Percentiles rank a stretch among this genome's conserved stretches.
These are phyloP conservation scores for Saccharum spontaneum DNA, from an alignment of 176 grass and related monocot genomes.

Conservation along the genomic window DNA sequence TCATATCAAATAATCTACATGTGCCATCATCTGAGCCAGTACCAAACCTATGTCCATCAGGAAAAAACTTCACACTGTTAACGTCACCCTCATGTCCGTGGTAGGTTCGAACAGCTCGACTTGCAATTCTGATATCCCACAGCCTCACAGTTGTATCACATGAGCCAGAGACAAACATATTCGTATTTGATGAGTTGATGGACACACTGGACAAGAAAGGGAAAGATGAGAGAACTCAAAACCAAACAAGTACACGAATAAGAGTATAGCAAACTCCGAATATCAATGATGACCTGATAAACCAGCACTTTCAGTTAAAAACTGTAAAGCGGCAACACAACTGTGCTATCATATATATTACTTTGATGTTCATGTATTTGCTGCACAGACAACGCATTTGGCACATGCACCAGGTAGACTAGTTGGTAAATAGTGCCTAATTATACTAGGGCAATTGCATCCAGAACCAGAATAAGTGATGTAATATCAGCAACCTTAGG, in stretches of 20 bases:
- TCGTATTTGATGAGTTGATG: slow-evolving; percentile 79
- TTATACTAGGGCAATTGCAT: neutral
- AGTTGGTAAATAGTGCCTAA: neutral
- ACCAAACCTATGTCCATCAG: slow-evolving; percentile 92
- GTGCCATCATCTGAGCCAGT: slow-evolving; percentile 98
- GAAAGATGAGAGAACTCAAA: slow-evolving; percentile 18
- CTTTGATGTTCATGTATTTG: neutral
- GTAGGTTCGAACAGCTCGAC: slow-evolving; percentile 88
- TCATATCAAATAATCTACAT: slow-evolving; percentile 94
- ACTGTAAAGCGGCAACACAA: slow-evolving; percentile 11
- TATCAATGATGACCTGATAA: slow-evolving; percentile 12
- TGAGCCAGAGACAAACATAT: slow-evolving; percentile 97
- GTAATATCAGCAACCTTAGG: neutral
- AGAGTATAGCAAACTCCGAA: slow-evolving; percentile 5
- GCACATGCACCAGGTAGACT: neutral
- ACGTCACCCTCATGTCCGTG: slow-evolving; percentile 83
- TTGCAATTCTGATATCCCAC: slow-evolving; percentile 95
- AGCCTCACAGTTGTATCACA: slow-evolving; percentile 87
- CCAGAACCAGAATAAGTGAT: neutral
- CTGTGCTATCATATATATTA: neutral
- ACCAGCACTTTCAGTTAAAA: slow-evolving; percentile 1
- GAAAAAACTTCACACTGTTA: slow-evolving; percentile 97
- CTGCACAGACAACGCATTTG: neutral
- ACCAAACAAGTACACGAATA: neutral
- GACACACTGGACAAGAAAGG: slow-evolving; percentile 58